Evolutionary conservation across 2,329 filamentous ascomycete species (phyloP).

Genomic region (Ceratocystis cacaofunesta): DNA sequence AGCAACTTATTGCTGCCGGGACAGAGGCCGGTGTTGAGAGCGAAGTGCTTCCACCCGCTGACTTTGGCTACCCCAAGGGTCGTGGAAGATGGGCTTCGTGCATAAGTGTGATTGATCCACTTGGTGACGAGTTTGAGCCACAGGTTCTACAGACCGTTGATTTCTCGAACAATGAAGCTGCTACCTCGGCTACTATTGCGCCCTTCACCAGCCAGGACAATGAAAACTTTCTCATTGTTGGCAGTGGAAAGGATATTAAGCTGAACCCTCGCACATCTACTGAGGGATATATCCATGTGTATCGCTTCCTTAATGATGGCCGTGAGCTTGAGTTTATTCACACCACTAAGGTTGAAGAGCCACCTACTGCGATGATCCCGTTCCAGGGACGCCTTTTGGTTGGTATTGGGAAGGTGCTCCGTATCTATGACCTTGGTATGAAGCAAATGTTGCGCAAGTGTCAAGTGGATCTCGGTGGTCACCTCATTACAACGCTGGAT

Average conservation of each 20-base stretch:
- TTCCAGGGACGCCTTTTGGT: slow-evolving; percentile 84
- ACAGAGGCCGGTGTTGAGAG: slow-evolving; percentile 56
- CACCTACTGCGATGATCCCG: slow-evolving; percentile 73
- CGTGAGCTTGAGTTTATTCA: slow-evolving; percentile 84
- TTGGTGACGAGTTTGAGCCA: slow-evolving; percentile 31
- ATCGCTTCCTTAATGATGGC: slow-evolving; percentile 78
- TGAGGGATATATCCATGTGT: slow-evolving; percentile 80
- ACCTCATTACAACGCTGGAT: slow-evolving; percentile 75
- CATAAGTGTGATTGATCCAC: slow-evolving; percentile 78
- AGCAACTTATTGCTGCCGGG: slow-evolving; percentile 59
- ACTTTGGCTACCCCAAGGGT: slow-evolving; percentile 79
- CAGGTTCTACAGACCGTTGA: slow-evolving; percentile 63
- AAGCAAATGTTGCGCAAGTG: slow-evolving; percentile 84
- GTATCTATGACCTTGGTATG: slow-evolving; percentile 87
- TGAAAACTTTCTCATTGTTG: slow-evolving; percentile 83
- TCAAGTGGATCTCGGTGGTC: slow-evolving; percentile 62
- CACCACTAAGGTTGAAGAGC: slow-evolving; percentile 83
- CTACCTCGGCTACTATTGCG: slow-evolving; percentile 71
- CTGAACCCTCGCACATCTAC: slow-evolving; percentile 61
- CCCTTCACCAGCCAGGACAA: slow-evolving; percentile 79
- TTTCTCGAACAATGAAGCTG: slow-evolving; percentile 77
- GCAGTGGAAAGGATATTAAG: slow-evolving; percentile 80
- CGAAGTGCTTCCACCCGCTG: slow-evolving; percentile 55
- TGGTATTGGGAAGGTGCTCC: slow-evolving; percentile 69
- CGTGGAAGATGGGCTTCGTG: slow-evolving; percentile 89